Conservation (phyloP, 176 grass and related monocot species). For the Alloteropsis semialata region DNA sequence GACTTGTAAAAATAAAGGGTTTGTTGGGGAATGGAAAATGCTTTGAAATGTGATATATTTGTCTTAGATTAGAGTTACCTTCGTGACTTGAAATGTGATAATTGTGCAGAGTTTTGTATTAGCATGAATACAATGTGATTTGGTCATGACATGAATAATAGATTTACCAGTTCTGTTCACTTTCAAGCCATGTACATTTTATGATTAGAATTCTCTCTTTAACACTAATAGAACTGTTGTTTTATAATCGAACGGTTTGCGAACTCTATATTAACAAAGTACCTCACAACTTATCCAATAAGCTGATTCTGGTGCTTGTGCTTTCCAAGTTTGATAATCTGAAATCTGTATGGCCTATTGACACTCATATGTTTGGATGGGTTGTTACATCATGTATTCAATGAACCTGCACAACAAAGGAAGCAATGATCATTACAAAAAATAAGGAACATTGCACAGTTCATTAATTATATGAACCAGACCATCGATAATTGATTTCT, state of each 20-base stretch:
- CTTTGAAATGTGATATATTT: not conserved
- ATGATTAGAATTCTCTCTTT: not conserved
- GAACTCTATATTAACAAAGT: not conserved
- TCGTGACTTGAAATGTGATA: not conserved
- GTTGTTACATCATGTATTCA: not conserved
- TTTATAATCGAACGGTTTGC: not conserved
- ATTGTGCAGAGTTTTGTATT: not conserved
- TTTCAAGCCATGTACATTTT: not conserved
- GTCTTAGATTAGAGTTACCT: not conserved
- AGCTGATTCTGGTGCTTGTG: not conserved
- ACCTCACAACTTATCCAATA: not conserved
- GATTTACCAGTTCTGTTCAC: not conserved
- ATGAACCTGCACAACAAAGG: not conserved
- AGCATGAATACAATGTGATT: not conserved
- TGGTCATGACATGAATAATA: not conserved
- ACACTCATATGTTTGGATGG: not conserved
- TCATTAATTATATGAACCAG: not conserved
- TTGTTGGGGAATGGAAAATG: not conserved
- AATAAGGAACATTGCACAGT: not conserved
- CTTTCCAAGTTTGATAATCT: not conserved
- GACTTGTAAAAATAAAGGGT: not conserved
- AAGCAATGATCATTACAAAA: not conserved
- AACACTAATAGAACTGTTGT: not conserved
- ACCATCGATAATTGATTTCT: not conserved
- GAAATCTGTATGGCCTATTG: not conserved